These are phyloP conservation scores for Myochromella boudieri DNA, from an alignment of 768 basidiomycete species.

Conservation along the genomic window DNA sequence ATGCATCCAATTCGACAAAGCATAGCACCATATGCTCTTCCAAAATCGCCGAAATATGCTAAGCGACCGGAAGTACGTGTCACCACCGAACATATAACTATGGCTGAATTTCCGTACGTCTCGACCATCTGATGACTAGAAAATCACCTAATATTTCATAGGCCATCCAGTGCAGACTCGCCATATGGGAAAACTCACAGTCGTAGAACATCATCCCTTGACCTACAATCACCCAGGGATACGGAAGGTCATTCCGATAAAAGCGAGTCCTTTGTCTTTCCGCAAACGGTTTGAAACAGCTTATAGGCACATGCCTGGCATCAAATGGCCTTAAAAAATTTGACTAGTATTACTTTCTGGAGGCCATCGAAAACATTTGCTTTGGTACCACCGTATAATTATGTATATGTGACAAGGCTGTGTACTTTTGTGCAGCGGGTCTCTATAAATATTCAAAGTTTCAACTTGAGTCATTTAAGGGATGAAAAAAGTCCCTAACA, in stretches of 20 bases:
- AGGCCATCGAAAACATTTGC: no score
- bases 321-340: no score
- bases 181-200: conserved; percentile 26
- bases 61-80: conserved; percentile 52
- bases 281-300: conserved; percentile 14
- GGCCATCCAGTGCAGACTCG: conserved; percentile 20
- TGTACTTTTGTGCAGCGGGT: conserved; percentile 4
- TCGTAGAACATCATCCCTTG: conserved; percentile 23
- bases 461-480: neutral
- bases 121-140: neutral
- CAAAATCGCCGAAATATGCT: conserved; percentile 30
- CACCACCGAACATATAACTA: conserved; percentile 60
- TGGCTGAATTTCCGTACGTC: conserved; percentile 56
- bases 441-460: conserved; percentile 1
- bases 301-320: neutral
- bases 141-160: conserved; percentile 2
- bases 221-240: conserved; percentile 27
- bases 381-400: no score
- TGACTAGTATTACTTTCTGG: no score
- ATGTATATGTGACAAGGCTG: neutral
- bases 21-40: conserved; percentile 21
- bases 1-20: conserved; percentile 32
- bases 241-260: conserved; percentile 27
- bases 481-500: conserved; percentile 6
- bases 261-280: conserved; percentile 25